phyloP scores from a whole-genome alignment of 805 yeast species.

The Brettanomyces custersianus region DNA sequence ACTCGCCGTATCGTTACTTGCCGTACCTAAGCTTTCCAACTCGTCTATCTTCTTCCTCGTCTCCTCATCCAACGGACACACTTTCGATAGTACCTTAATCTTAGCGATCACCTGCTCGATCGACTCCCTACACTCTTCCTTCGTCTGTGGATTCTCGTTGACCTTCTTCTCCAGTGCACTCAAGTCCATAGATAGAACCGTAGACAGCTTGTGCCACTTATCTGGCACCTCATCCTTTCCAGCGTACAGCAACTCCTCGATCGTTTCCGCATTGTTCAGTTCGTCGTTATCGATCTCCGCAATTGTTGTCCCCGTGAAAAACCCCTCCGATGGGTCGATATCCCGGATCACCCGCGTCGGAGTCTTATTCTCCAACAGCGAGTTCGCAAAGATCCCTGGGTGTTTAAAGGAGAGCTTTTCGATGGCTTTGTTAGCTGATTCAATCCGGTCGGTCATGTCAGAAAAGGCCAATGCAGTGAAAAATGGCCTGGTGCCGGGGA shows the following conservation, averaged over 20 bases:
- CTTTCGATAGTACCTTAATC: neutral
- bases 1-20: too few species aligned
- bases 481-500: too few species aligned
- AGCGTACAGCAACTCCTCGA: too few species aligned
- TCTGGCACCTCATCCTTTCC: too few species aligned
- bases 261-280: neutral
- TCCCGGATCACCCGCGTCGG: conserved; percentile 17
- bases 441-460: neutral
- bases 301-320: conserved; percentile 12
- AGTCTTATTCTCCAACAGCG: conserved; percentile 13
- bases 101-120: neutral
- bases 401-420: conserved; percentile 13
- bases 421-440: conserved; percentile 11
- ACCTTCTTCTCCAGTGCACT: neutral
- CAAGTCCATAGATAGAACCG: neutral
- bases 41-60: neutral
- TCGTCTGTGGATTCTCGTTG: too few species aligned
- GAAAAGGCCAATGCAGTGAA: too few species aligned
- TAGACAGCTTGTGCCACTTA: neutral
- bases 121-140: neutral
- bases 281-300: neutral
- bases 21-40: too few species aligned
- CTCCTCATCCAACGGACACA: neutral
- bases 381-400: conserved; percentile 17
- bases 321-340: conserved; percentile 14